A percentile compares a stretch with the other conserved stretches of the same genome.
phyloP scores from a whole-genome alignment of 345 rosid genomes.

The Nasturtium officinale region DNA sequence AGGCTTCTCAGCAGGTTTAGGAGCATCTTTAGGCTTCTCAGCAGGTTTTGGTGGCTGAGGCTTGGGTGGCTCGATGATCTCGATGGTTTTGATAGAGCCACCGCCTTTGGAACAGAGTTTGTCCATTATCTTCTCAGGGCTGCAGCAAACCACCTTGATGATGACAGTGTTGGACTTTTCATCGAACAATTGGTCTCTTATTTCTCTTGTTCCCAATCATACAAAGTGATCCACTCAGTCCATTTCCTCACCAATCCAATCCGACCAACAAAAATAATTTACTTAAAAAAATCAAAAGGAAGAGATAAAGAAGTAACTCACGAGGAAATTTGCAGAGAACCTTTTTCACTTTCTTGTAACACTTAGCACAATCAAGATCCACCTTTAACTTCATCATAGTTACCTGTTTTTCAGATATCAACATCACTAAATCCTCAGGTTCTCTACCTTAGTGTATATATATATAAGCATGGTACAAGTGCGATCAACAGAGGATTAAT shows the following conservation, averaged over 20 bases:
- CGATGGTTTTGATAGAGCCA: slow-evolving; percentile 58
- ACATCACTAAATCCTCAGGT: slow-evolving; percentile 7
- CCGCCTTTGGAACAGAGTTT: slow-evolving; percentile 62
- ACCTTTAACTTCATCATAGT: slow-evolving; percentile 70
- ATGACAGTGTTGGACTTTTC: slow-evolving; percentile 66
- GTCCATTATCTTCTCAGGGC: slow-evolving; percentile 68
- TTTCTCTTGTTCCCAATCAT: slow-evolving; percentile 64
- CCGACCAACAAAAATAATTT: neutral
- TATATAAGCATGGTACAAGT: neutral
- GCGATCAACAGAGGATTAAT: slow-evolving; percentile 7
- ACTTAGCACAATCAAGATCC: slow-evolving; percentile 66
- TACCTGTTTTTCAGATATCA: slow-evolving; percentile 45
- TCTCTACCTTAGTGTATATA: neutral
- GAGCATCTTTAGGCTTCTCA: slow-evolving; percentile 30
- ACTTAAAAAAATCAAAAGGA: neutral
- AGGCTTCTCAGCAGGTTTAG: slow-evolving; percentile 23
- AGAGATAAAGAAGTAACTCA: slow-evolving; percentile 45
- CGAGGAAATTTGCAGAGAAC: slow-evolving; percentile 69
- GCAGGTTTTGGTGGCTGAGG: slow-evolving; percentile 24
- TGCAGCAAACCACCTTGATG: slow-evolving; percentile 76
- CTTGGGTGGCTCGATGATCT: slow-evolving; percentile 44
- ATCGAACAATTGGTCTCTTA: slow-evolving; percentile 63
- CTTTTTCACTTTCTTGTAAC: slow-evolving; percentile 76
- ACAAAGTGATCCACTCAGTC: slow-evolving; percentile 47
- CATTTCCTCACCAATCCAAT: slow-evolving; percentile 16